Percentiles rank a stretch among this genome's conserved stretches.
phyloP scores from a whole-genome alignment of 352 stramenopile genomes.

The Globisporangium viniferum region DNA sequence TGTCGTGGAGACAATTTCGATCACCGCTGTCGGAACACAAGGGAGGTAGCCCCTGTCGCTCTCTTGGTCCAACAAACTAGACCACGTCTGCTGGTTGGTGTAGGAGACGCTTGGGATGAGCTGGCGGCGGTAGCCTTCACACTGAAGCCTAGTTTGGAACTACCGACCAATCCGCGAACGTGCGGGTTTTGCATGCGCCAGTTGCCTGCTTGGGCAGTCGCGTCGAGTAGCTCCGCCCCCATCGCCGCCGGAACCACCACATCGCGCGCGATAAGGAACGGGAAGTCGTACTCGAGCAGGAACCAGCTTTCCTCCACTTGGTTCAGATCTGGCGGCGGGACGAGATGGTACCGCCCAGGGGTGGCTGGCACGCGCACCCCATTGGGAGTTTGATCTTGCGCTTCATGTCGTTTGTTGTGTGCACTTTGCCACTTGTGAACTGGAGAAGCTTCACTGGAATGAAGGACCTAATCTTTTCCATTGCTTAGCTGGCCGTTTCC shows the following conservation, averaged over 20 bases:
- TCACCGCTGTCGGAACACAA: not conserved
- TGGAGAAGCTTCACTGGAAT: no score
- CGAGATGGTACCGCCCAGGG: not conserved
- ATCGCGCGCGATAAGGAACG: not conserved
- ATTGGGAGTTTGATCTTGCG: not conserved
- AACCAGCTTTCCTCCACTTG: not conserved
- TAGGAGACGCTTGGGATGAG: not conserved
- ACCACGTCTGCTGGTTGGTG: not conserved
- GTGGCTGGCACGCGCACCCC: not conserved
- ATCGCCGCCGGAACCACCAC: not conserved
- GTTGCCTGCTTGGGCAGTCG: not conserved
- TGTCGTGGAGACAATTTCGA: not conserved
- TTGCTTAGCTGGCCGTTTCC: no score
- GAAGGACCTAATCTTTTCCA: no score
- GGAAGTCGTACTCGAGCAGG: not conserved
- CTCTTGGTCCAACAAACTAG: not conserved
- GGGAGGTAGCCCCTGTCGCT: not conserved
- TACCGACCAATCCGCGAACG: not conserved
- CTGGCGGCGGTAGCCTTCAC: not conserved
- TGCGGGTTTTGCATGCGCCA: not conserved
- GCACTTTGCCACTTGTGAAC: no score
- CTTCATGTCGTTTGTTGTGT: no score
- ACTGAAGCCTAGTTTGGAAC: not conserved
- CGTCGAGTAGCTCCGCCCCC: not conserved
- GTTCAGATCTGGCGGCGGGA: not conserved